Evolutionary conservation across 2,329 filamentous ascomycete genomes (phyloP), one percentile per base, ranked within the genome.

Genomic region (Parascedosporium putredinis): DNA sequence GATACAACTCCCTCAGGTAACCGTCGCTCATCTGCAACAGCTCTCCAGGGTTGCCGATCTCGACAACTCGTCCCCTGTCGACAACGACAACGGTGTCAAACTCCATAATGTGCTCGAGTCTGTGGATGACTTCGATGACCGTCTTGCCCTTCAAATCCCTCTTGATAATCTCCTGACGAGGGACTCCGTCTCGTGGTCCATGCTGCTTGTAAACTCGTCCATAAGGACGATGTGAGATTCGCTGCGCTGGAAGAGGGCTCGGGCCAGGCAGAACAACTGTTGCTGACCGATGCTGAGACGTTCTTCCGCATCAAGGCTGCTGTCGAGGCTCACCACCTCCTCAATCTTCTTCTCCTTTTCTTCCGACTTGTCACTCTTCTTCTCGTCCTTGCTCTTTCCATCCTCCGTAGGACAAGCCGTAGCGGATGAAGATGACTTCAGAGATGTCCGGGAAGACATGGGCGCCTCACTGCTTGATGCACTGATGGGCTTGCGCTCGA

Each of bases 191-290:
- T 60, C 62, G 24, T 61, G 54, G 45, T 73, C 70, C 2, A 72
- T 68, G 20, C 62, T 67, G 5, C 64, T 67, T 23, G 65, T 70
- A 2, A 71, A 64, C 54, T 72, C 70, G 18, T 73, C 70, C 2
- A 73, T 58, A 23, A 43, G 40, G 40, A 43, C 40, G 14, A 43
- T 43, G 16, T 43, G 40, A 4, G 40, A 43, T 4, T 10, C 23
- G 9, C 18, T 10, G n/a, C 40, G 14, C 40, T 43, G 40, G 5
- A 84, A 60, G 16, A 84, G 67, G 0, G 78, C 81, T 0, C 80
- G 64, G 0, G 76, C 80, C 1, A 85, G 68, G 53, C 74, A 79
- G 55, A 85, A 81, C 0, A 85, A 67, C 56, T 85, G 81, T 38
- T 72, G 72, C 59, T 84, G 81, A 0, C 82, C 82, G 29, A 75